These are phyloP conservation scores for Hygrophoropsis aurantiaca DNA, from an alignment of 768 basidiomycete species.

Conservation along the genomic window DNA sequence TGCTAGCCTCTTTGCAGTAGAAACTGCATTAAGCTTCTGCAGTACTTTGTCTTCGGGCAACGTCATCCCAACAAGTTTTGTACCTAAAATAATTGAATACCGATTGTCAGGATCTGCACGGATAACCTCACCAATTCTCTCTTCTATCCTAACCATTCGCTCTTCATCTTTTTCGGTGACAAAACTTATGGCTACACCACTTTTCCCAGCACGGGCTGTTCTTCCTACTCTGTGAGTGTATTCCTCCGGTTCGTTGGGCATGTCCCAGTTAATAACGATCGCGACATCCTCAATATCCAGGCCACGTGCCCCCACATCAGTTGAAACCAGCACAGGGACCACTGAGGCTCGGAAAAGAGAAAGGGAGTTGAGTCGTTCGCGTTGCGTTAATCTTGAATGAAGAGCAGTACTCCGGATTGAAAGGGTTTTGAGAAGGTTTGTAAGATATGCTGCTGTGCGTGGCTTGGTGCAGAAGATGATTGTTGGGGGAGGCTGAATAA, in stretches of 20 bases:
- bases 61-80: constrained; percentile 68
- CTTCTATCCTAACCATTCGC: constrained; percentile 78
- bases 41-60: constrained; percentile 81
- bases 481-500: constrained; percentile 85
- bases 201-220: constrained; percentile 87
- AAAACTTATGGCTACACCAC: constrained; percentile 90
- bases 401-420: constrained; percentile 84
- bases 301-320: constrained; percentile 94
- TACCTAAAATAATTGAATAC: constrained; percentile 45
- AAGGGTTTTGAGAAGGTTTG: constrained; percentile 72
- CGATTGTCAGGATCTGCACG: too few species aligned
- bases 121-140: constrained; percentile 84
- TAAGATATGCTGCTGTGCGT: constrained; percentile 88
- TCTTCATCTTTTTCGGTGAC: constrained; percentile 94
- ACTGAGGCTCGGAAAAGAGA: constrained; percentile 82
- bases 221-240: constrained; percentile 96
- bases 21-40: constrained; percentile 84
- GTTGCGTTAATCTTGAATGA: constrained; percentile 92
- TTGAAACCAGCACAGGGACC: constrained; percentile 89
- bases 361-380: constrained; percentile 83
- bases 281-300: constrained; percentile 96
- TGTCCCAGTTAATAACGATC: constrained; percentile 96
- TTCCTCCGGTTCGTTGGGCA: constrained; percentile 87
- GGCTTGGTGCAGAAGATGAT: constrained; percentile 92
- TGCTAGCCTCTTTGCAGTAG: constrained; percentile 88